Base-by-base conservation (phyloP, 73 alveolate species). In the Effrenium voratum region DNA sequence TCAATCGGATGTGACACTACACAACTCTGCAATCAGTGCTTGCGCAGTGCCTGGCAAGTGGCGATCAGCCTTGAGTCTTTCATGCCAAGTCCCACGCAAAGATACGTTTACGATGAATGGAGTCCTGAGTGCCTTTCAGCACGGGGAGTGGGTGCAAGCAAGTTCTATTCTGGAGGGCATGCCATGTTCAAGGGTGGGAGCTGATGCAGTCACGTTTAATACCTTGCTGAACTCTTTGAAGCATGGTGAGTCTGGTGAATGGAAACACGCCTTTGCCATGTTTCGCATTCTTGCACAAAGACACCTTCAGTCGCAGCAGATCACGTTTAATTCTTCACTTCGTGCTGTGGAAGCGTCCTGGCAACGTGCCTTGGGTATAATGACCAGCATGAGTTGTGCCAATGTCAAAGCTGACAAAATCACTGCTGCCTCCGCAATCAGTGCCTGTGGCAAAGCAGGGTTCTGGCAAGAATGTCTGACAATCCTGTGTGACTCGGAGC, bases 401-500 rank as follows among this genome's bases (percentile, higher is more conserved):
- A 38, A 38, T 30, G 36, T 72, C 32, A 49, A 24, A 40, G 49
- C 43, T 6, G 95, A 87, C 68, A 41, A 70, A 28, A 87, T 87
- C 72, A 66, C 85, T 47, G 59, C 63, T 63, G 85, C 85, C n/a
- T 46, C 95, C 16, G 26, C 41, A 10, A 87, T 87, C 73, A 87
- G 63, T 22, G 95, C 85, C 44, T 87, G 95, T 44, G 95, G 57
- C n/a, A 87, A 87, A 49, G 95, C 84, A 5, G 80, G 43, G 19
- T 32, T 8, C 30, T 87, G 95, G 95, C 55, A 63, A 63, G 15
- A 32, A 45, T 83, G 85, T 4, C 50, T 87, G 19, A 36, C 72
- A 50, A 41, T 43, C 70, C 57, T 87, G 90, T 60, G 46, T n/a
- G 90, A 45, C 45, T n/a, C n/a, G n/a, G n/a, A n/a, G n/a, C n/a